Base-by-base conservation (phyloP, 75 land plant genomes). In the Sequoiadendron giganteum region DNA sequence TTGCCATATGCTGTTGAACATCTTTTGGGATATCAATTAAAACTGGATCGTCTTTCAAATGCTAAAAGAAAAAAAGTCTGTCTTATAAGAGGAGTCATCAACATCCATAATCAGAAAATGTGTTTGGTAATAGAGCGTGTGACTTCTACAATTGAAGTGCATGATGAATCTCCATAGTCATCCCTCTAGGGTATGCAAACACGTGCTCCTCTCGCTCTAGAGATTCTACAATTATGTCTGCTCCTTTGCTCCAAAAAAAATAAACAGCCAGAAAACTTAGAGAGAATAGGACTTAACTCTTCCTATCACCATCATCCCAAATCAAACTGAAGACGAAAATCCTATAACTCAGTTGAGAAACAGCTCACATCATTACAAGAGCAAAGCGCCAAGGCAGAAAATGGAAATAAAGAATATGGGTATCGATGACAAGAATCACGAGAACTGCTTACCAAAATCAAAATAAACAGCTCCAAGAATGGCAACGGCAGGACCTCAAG, bases 71-170 rank as follows among this genome's bases (percentile, higher is more conserved):
- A 93, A 84, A 98, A 96, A 7, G 99, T 98, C 86, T 98, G 98
- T 19, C 87, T 86, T 3, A 98, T 88, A 16, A 97, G 87, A 68
- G 99, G 96, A 34, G 96, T 94, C 34, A 96, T 96, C 98, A 0
- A 94, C 96, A 84, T 94, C 91, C 86, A 98, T 90, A 30, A 98
- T 95, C 45, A 98, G 88, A 84, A 98, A 89, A 94, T 98, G 88
- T 96, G 99, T 90, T 98, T 98, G 45, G 99, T 98, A 56, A 98
- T 95, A 28, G 98, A 93, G 0, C 97, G 87, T 1, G 99, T 96
- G 47, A 98, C 95, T 91, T 98, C 99, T 43, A 98, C 99, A 54
- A 96, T 98, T 13, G 99, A 98, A 6, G 97, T 96, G 99, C 97
- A 72, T 97, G 99, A 85, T 95, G 98, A 87, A 92, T 92, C 86